Evolutionary conservation across 1,139 yeast genomes (phyloP), one percentile per base, ranked within the genome.

Genomic region (Sugiyamaella pinicola): DNA sequence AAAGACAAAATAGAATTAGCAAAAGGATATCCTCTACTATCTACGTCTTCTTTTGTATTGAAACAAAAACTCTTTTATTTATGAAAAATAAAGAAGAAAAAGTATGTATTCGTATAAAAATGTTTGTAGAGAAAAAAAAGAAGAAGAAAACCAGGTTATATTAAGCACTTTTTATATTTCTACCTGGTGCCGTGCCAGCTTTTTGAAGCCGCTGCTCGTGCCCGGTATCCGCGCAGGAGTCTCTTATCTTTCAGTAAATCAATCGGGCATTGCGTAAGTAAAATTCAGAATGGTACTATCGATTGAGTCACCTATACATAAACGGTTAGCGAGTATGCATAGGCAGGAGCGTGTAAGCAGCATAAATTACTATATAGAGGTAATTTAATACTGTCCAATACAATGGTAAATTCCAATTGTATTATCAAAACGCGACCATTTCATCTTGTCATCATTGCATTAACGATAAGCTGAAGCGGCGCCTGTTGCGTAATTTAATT

Each of bases 371-470:
- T 31, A 31, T 31, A 31, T 13, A 13, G 35, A 31, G 35, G 35
- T 31, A 17, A 13, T 12, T 3, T 13, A n/a, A 31, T 13, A n/a
- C 9, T 31, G 35, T 6, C 4, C 17, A 31, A 24, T 24, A 6
- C 28, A 24, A 24, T 13, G 12, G 40, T 12, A 18, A 15, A 35
- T 17, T 4, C n/a, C 15, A 4, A 31, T 2, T 13, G 35, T 31
- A 31, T 31, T 31, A 31, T 31, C 35, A 12, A 31, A 31, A 13
- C 35, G 35, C 35, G 13, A 31, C 13, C 13, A 8, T 18, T 18
- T 12, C 22, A 15, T 19, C 39, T 47, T 40, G 44, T 40, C 44
- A 40, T 40, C 44, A 40, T 40, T 40, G 44, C 44, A 40, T 40
- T 10, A 10, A 12, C 1, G 26, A 31, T 31, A n/a, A 4, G 26